Percentiles rank a stretch among this genome's conserved stretches.
phyloP scores from a whole-genome alignment of 2,329 filamentous ascomycete species.

The Botrytis squamosa region DNA sequence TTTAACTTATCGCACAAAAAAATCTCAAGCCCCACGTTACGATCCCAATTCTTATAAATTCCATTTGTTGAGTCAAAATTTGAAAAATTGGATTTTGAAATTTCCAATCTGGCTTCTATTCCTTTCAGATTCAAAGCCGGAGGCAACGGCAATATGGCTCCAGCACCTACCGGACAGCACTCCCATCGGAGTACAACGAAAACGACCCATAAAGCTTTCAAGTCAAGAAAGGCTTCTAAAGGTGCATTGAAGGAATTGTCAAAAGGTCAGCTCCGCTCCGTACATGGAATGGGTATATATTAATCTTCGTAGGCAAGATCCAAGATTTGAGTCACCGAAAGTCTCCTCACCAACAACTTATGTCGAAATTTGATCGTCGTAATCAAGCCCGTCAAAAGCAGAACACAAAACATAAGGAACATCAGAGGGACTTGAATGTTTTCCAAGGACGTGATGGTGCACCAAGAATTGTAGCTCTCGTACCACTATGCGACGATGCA shows the following conservation, averaged over 20 bases:
- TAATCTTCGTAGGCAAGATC: slow-evolving; percentile 64
- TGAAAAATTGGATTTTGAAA: slow-evolving; percentile 14
- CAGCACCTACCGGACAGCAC: slow-evolving; percentile 62
- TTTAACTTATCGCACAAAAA: slow-evolving; percentile 25
- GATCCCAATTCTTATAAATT: slow-evolving; percentile 12
- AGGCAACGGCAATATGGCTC: slow-evolving; percentile 66
- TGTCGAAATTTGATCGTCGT: slow-evolving; percentile 93
- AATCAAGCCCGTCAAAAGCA: slow-evolving; percentile 94
- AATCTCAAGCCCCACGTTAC: slow-evolving; percentile 13
- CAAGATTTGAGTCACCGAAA: slow-evolving; percentile 72
- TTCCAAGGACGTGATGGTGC: slow-evolving; percentile 87
- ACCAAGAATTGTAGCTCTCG: slow-evolving; percentile 81
- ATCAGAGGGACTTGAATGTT: slow-evolving; percentile 73
- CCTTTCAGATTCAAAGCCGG: slow-evolving; percentile 89
- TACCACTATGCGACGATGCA: slow-evolving; percentile 76
- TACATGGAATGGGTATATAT: slow-evolving; percentile 19
- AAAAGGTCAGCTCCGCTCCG: slow-evolving; percentile 62
- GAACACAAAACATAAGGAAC: slow-evolving; percentile 77
- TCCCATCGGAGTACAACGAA: slow-evolving; percentile 95
- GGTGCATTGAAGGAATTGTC: slow-evolving; percentile 77
- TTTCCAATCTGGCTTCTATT: slow-evolving; percentile 62
- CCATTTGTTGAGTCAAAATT: not conserved
- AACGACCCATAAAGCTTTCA: slow-evolving; percentile 83
- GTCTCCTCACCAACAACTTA: slow-evolving; percentile 91
- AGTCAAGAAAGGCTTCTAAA: slow-evolving; percentile 88